A percentile compares a stretch with the other conserved stretches of the same genome.
Conservation (phyloP, 192 early-diverging fungal genomes). For the Chytriomyces confervae region DNA sequence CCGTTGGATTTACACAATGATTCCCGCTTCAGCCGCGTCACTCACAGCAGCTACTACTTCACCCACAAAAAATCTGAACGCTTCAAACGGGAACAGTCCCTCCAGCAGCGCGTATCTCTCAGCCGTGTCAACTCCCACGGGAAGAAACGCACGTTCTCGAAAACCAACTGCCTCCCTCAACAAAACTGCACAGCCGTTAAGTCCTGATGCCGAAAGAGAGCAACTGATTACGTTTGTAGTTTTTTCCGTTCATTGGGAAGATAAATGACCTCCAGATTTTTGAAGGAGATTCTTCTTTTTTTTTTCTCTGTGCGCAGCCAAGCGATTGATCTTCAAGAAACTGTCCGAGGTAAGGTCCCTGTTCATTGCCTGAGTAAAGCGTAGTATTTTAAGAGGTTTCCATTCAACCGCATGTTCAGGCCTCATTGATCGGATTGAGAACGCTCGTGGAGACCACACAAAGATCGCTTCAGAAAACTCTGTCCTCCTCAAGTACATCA, state of each 20-base stretch:
- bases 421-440: conserved; percentile 42
- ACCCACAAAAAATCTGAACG: neutral
- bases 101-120: neutral
- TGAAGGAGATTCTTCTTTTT: neutral
- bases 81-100: neutral
- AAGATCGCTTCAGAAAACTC: conserved; percentile 46
- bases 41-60: neutral
- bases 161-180: neutral
- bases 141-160: neutral
- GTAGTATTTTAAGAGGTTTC: neutral
- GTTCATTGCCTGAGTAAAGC: neutral
- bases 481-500: conserved; percentile 54
- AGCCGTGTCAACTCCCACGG: neutral
- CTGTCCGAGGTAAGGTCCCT: conserved; percentile 17
- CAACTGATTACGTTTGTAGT: neutral
- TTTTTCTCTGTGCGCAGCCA: conserved; percentile 12
- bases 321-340: conserved; percentile 37
- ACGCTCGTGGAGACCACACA: conserved; percentile 31
- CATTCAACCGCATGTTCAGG: conserved; percentile 24
- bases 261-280: neutral
- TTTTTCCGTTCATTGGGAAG: neutral
- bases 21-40: neutral
- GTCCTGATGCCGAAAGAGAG: neutral
- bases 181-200: neutral
- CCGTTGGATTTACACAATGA: neutral